Conservation (phyloP, 768 basidiomycete species). For the Pleurotus citrinopileatus region DNA sequence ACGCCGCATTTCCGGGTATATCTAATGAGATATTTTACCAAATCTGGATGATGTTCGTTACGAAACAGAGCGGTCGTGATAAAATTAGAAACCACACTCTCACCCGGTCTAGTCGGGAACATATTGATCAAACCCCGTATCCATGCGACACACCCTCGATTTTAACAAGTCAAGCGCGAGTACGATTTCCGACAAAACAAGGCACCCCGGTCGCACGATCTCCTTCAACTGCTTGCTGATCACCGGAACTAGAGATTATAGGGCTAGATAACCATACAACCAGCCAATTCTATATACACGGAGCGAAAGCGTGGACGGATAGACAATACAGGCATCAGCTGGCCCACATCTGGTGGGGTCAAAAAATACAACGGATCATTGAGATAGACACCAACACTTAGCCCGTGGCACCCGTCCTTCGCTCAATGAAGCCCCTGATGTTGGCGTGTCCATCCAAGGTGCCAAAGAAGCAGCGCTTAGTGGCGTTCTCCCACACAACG, state of each 20-base stretch:
- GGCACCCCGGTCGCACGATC: no score
- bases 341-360: no score
- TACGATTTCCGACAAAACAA: not conserved
- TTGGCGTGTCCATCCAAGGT: constrained; percentile 74
- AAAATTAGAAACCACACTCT: constrained; percentile 1
- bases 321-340: no score
- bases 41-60: not conserved
- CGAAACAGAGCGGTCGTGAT: not conserved
- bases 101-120: constrained; percentile 7
- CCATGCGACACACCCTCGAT: not conserved
- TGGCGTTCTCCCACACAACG: constrained; percentile 78
- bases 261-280: no score
- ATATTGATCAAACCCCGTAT: not conserved
- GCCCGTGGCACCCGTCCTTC: constrained; percentile 46
- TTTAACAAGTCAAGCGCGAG: not conserved
- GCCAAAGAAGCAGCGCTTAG: constrained; percentile 80
- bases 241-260: no score
- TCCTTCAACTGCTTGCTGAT: no score
- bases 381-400: constrained; percentile 18
- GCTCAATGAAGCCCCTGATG: constrained; percentile 78
- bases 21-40: not conserved
- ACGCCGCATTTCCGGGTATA: not conserved
- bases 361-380: not conserved
- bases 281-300: not conserved
- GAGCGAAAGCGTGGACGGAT: no score